Base-by-base conservation (phyloP, 31 red algal species). In the Endocladia muricata region DNA sequence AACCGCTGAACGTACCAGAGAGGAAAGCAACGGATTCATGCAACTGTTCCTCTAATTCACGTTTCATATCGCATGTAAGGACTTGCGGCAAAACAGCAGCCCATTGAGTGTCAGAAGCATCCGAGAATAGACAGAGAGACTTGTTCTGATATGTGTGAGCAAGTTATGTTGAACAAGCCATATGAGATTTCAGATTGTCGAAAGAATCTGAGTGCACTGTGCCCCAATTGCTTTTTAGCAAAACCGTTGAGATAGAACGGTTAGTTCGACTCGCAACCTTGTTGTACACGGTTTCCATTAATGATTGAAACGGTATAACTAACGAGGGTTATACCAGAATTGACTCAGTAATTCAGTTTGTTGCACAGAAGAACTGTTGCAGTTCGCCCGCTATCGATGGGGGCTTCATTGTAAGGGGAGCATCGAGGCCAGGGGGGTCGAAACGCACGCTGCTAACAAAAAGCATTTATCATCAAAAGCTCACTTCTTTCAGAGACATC, bases 21-120 rank as follows among this genome's bases (percentile, higher is more conserved):
- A 77, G 9, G 37, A 77, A 77, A 15, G 8, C 4, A 3, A 77
- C n/a, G 29, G 73, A 26, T 29, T 77, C 73, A 33, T 77, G 55
- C 22, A 22, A 3, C 43, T 73, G 37, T 4, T 73, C 42, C 15
- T 73, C 68, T 3, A 73, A 11, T 9, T 4, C 5, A 19, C 38
- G 25, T 34, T 33, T 37, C 2, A 38, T 39, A 37, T 77, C 54
- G 21, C 36, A 33, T 21, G 3, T 4, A 17, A 23, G 9, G 4
- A 61, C 49, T 61, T 77, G 73, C 11, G 73, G 32, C 5, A 74
- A 31, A 9, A 74, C 29, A 30, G 70, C n/a, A 5, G 43, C 21
- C 54, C 73, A 77, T 23, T 58, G 55, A 21, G 73, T 61, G 4
- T 77, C 73, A 5, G 73, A 77, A 37, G 73, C 73, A 30, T 77